Evolutionary conservation across 2,329 filamentous ascomycete genomes (phyloP), one percentile per base, ranked within the genome.

Genomic region (Apiospora phragmitis): DNA sequence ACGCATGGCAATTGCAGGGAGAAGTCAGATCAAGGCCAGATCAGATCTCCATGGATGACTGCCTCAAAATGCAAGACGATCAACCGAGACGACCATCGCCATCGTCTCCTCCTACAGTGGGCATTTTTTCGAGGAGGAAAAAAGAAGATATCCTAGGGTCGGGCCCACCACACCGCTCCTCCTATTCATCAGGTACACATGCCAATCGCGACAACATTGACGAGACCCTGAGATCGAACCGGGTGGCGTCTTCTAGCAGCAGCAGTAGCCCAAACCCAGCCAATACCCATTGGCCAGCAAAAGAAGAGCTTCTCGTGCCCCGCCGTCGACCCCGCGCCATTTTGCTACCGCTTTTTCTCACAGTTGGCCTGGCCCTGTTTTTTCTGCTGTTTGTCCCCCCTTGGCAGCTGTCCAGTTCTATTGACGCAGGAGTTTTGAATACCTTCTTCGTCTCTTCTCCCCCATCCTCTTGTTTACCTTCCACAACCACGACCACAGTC

Each of bases 401-500:
- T 32, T 43, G 41, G 41, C 41, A 67, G 38, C 65, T 67, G 41
- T 29, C 26, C 65, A 26, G 16, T 65, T 42, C 29, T 24, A 24
- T 65, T 14, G 29, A 45, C 65, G 24, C 26, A 29, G 41, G 65
- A 7, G 14, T 67, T 29, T 67, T 67, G 65, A 43, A 67, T 21
- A 45, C 38, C 9, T 66, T 66, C n/a, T 43, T 67, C n/a, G 38
- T 32, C 38, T 43, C 41, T 38, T 67, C 65, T 11, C 26, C 65
- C n/a, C 29, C 38, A 26, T 67, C 65, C 12, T 43, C 65, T 3
- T 67, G 41, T 43, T 45, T 47, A n/a, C 41, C 38, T 29, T 77
- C 80, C 73, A 71, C 76, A 79, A 72, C 73, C 72, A 68, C 76
- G 77, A 73, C 73, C 75, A 77, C 71, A 71, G 68, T 73, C 67